These are phyloP conservation scores for Glebionis coronaria DNA, from an alignment of 129 eudicot genomes.

Conservation along the genomic window DNA sequence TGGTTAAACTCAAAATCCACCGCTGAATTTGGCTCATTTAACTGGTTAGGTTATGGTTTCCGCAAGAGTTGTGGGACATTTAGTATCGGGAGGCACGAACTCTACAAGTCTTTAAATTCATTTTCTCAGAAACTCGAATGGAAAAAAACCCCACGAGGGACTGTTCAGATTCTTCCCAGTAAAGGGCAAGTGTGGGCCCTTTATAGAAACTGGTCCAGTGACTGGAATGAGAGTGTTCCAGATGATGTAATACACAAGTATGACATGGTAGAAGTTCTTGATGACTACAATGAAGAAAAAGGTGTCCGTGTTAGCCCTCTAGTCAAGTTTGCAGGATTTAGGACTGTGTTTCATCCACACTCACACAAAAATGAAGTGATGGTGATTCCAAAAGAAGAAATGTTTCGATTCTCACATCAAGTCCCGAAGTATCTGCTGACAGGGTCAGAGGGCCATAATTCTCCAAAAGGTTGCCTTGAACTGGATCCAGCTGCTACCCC, in stretches of 20 bases:
- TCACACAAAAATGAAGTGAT: constrained; percentile 34
- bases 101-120: constrained; percentile 55
- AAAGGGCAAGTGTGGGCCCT: constrained; percentile 96
- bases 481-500: constrained; percentile 97
- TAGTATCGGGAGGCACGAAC: constrained; percentile 60
- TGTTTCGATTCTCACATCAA: constrained; percentile 87
- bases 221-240: constrained; percentile 70
- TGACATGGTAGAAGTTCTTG: constrained; percentile 84
- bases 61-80: constrained; percentile 73
- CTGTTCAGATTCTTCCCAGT: constrained; percentile 47
- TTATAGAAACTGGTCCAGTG: constrained; percentile 71
- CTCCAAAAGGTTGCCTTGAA: constrained; percentile 78
- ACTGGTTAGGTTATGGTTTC: constrained; percentile 76
- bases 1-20: constrained; percentile 78
- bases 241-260: constrained; percentile 75
- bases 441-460: constrained; percentile 63
- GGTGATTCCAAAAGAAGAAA: constrained; percentile 67
- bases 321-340: constrained; percentile 62
- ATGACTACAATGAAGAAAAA: constrained; percentile 63
- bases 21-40: constrained; percentile 52
- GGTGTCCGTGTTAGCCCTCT: constrained; percentile 73
- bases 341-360: constrained; percentile 64
- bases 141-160: constrained; percentile 56
- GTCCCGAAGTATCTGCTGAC: constrained; percentile 68
- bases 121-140: constrained; percentile 78